Percentiles rank a stretch among this genome's conserved stretches.
These are phyloP conservation scores for Lodderomyces elongisporus DNA, from an alignment of 1,139 yeast genomes.

Conservation along the genomic window DNA sequence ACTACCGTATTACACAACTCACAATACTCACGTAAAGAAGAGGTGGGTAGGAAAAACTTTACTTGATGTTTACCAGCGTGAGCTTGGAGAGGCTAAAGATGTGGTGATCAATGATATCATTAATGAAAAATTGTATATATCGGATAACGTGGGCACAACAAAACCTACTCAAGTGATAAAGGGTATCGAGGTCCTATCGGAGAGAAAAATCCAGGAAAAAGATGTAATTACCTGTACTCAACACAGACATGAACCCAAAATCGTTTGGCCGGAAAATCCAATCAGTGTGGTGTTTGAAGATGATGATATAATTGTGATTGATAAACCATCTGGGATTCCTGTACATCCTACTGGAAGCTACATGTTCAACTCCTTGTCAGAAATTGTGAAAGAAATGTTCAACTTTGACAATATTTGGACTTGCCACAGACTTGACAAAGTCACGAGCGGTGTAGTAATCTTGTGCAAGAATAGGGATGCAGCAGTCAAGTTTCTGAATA, in stretches of 20 bases:
- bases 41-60: slow-evolving; percentile 47
- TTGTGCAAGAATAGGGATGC: slow-evolving; percentile 46
- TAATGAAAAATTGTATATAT: slow-evolving; percentile 23
- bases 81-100: slow-evolving; percentile 36
- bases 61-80: slow-evolving; percentile 37
- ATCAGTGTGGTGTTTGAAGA: slow-evolving; percentile 45
- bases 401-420: slow-evolving; percentile 40
- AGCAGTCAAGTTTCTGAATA: slow-evolving; percentile 40
- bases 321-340: slow-evolving; percentile 75
- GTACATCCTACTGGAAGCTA: slow-evolving; percentile 76
- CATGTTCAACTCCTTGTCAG: slow-evolving; percentile 56
- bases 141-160: slow-evolving; percentile 14
- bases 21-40: slow-evolving; percentile 39
- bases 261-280: slow-evolving; percentile 20
- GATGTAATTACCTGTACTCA: slow-evolving; percentile 45
- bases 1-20: slow-evolving; percentile 39
- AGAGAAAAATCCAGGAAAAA: slow-evolving; percentile 32
- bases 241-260: slow-evolving; percentile 65
- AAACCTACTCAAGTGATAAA: slow-evolving; percentile 11
- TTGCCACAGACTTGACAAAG: slow-evolving; percentile 67
- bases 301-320: slow-evolving; percentile 50
- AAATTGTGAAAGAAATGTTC: slow-evolving; percentile 44
- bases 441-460: slow-evolving; percentile 69
- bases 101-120: slow-evolving; percentile 22
- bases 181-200: slow-evolving; percentile 21